Evolutionary conservation across 306 rosid genomes (phyloP).

Genomic region (Hippophae tibetana): DNA sequence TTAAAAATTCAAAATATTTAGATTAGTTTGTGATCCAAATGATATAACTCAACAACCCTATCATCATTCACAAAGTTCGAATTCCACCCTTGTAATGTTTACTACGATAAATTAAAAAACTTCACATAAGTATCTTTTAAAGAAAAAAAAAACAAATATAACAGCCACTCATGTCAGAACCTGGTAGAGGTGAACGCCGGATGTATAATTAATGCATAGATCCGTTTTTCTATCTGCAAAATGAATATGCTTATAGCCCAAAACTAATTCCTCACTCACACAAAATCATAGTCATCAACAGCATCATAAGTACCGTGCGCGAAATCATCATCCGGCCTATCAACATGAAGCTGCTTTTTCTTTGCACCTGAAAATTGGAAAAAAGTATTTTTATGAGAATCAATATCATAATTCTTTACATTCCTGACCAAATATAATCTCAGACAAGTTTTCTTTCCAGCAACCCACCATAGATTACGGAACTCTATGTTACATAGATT

Average conservation of each 20-base stretch:
- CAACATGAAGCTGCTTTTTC: slow-evolving; percentile 86
- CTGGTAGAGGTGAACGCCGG: background rate
- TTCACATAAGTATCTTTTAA: too few species aligned
- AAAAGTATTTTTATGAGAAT: background rate
- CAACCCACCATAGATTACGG: too few species aligned
- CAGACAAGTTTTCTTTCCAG: too few species aligned
- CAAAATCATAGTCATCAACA: slow-evolving; percentile 77
- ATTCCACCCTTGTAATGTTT: too few species aligned
- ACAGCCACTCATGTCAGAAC: background rate
- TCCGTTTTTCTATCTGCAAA: background rate
- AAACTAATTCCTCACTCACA: slow-evolving; percentile 58
- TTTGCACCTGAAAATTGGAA: slow-evolving; percentile 44
- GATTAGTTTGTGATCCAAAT: too few species aligned
- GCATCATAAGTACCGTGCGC: slow-evolving; percentile 42
- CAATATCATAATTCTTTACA: background rate
- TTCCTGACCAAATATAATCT: too few species aligned
- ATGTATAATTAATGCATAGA: background rate
- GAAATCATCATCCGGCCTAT: slow-evolving; percentile 71
- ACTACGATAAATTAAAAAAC: too few species aligned
- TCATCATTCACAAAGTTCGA: too few species aligned
- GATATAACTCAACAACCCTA: too few species aligned
- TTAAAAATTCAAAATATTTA: too few species aligned
- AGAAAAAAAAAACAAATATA: too few species aligned
- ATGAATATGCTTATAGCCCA: background rate
- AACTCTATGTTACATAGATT: too few species aligned